Conservation (phyloP, 768 basidiomycete genomes). For the Galerina sulciceps region DNA sequence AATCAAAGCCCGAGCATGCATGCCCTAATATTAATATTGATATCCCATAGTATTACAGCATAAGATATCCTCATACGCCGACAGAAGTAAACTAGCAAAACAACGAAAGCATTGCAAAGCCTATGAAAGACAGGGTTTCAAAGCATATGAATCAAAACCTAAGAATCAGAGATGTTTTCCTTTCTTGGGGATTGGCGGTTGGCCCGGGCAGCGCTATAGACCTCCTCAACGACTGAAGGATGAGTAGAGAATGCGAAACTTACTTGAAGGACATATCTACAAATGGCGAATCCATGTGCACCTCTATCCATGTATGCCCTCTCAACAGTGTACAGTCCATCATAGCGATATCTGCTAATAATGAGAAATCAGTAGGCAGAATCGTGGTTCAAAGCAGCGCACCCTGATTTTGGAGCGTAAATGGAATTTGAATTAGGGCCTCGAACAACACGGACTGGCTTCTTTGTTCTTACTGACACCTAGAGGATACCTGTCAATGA, state of each 20-base stretch:
- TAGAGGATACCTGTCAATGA: slow-evolving; percentile 8
- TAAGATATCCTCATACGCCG: too few relatives aligned
- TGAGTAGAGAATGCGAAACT: background rate
- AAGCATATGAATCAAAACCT: too few relatives aligned
- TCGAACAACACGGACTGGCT: slow-evolving; percentile 47
- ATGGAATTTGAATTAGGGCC: slow-evolving; percentile 30
- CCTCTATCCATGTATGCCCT: slow-evolving; percentile 21
- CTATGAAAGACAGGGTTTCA: too few relatives aligned
- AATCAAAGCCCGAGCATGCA: too few relatives aligned
- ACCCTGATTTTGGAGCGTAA: background rate
- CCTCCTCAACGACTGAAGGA: too few relatives aligned
- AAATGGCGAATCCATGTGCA: background rate
- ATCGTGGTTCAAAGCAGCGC: background rate
- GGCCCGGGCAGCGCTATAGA: too few relatives aligned
- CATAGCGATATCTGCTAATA: slow-evolving; percentile 41
- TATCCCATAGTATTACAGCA: too few relatives aligned
- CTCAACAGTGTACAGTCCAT: slow-evolving; percentile 44
- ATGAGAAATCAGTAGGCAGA: background rate
- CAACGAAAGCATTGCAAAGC: too few relatives aligned
- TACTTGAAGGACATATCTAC: background rate
- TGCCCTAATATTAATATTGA: too few relatives aligned
- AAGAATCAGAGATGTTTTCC: too few relatives aligned
- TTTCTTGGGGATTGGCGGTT: too few relatives aligned
- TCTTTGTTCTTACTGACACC: slow-evolving; percentile 32
- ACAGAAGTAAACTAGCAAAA: too few relatives aligned